Evolutionary conservation across 169 alveolate species (phyloP).

Genomic region (Eimeria acervulina): DNA sequence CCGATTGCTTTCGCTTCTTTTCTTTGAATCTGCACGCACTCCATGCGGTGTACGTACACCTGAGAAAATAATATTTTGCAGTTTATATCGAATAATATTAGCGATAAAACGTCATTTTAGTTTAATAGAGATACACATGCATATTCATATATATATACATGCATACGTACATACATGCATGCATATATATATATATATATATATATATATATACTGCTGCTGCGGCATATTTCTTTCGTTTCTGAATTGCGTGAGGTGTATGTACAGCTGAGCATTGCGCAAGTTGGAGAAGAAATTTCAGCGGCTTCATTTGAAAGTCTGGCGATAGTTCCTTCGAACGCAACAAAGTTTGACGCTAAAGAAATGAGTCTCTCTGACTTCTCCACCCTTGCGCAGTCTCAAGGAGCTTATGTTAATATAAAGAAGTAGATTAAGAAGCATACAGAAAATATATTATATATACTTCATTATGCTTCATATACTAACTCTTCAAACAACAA

Average conservation of each 20-base stretch:
- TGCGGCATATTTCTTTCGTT: neutral
- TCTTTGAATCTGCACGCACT: too few species aligned
- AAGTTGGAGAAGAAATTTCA: slow-evolving; percentile 12
- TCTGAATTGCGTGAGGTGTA: neutral
- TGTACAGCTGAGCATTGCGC: slow-evolving; percentile 38
- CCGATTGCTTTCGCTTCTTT: too few species aligned
- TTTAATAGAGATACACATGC: too few species aligned
- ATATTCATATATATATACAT: too few species aligned
- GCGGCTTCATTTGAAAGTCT: slow-evolving; percentile 32
- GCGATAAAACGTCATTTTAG: too few species aligned
- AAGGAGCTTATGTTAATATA: slow-evolving; percentile 35
- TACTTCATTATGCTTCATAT: too few species aligned
- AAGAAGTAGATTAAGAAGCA: neutral
- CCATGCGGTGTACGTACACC: too few species aligned
- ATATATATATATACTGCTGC: neutral
- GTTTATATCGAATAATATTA: too few species aligned
- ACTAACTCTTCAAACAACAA: too few species aligned
- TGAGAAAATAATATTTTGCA: too few species aligned
- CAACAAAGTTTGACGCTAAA: slow-evolving; percentile 55
- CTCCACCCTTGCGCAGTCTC: slow-evolving; percentile 39
- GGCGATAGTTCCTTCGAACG: slow-evolving; percentile 60
- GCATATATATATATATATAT: too few species aligned
- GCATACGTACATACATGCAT: too few species aligned
- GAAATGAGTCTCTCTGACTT: slow-evolving; percentile 68
- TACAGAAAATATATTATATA: neutral